These are phyloP conservation scores for Carpinus viminea DNA, from an alignment of 306 rosid genomes.

Conservation along the genomic window DNA sequence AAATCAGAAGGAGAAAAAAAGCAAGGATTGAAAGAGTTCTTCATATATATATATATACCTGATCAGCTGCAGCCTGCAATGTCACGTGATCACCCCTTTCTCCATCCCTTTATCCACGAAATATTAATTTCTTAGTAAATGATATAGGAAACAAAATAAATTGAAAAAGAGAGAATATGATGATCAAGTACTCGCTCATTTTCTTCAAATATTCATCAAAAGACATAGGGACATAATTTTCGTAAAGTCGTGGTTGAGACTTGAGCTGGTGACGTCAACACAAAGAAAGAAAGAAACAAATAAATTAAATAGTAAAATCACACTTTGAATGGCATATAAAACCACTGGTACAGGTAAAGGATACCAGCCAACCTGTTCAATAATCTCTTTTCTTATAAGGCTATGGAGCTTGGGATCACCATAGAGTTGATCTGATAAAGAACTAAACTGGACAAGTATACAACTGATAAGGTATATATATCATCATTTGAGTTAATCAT, in stretches of 20 bases:
- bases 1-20: no score
- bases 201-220: conserved; percentile 75
- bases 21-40: conserved; percentile 4
- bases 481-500: conserved; percentile 3
- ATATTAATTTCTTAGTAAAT: conserved; percentile 13
- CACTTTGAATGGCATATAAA: not conserved
- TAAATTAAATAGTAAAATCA: not conserved
- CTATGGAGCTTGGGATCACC: conserved; percentile 77
- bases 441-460: conserved; percentile 67
- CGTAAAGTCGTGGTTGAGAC: conserved; percentile 52
- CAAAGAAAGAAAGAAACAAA: conserved; percentile 1
- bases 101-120: conserved; percentile 57
- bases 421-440: conserved; percentile 89
- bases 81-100: conserved; percentile 65
- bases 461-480: conserved; percentile 20
- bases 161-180: not conserved
- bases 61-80: conserved; percentile 91
- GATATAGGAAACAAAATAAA: not conserved
- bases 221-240: conserved; percentile 77
- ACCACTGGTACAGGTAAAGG: no score
- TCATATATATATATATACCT: conserved; percentile 43
- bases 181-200: conserved; percentile 65
- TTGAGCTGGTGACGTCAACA: conserved; percentile 52
- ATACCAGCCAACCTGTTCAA: conserved; percentile 60
- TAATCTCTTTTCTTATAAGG: conserved; percentile 70